Percentiles rank a stretch among this genome's conserved stretches.
phyloP scores from a whole-genome alignment of 306 rosid species.

The Cicer chorassanicum region DNA sequence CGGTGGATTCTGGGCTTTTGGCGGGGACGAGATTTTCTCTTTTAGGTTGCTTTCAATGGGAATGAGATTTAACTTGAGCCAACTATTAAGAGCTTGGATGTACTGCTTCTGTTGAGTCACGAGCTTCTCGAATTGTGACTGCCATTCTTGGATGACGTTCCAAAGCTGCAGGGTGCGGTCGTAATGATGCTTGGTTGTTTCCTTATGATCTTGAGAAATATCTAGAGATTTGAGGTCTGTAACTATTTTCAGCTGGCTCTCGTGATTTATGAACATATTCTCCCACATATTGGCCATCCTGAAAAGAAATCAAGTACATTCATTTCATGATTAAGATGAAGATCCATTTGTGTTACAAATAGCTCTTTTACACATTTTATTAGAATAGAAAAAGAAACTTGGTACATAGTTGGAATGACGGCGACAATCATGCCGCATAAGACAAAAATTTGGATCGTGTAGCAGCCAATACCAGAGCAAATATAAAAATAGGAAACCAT shows the following conservation, averaged over 20 bases:
- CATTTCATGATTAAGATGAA: constrained; percentile 4
- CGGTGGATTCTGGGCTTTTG: constrained; percentile 69
- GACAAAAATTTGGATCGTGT: constrained; percentile 3
- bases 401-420: background rate
- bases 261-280: constrained; percentile 64
- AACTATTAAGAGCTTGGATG: constrained; percentile 67
- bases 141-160: constrained; percentile 67
- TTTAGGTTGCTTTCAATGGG: constrained; percentile 84
- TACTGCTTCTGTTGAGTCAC: constrained; percentile 80
- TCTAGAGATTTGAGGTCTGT: constrained; percentile 66
- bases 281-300: constrained; percentile 89
- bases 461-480: constrained; percentile 13
- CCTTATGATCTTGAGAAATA: constrained; percentile 63
- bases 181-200: constrained; percentile 73
- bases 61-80: constrained; percentile 81
- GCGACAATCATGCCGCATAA: background rate
- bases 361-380: background rate
- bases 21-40: constrained; percentile 79
- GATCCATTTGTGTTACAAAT: constrained; percentile 11
- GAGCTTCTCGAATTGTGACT: constrained; percentile 69
- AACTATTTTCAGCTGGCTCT: constrained; percentile 63
- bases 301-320: constrained; percentile 41
- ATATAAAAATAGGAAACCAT: constrained; percentile 14
- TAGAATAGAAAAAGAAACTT: background rate
- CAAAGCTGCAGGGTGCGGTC: constrained; percentile 71